These are phyloP conservation scores for Colletotrichum liaoningense DNA, from an alignment of 2,329 filamentous ascomycete genomes.

Conservation along the genomic window DNA sequence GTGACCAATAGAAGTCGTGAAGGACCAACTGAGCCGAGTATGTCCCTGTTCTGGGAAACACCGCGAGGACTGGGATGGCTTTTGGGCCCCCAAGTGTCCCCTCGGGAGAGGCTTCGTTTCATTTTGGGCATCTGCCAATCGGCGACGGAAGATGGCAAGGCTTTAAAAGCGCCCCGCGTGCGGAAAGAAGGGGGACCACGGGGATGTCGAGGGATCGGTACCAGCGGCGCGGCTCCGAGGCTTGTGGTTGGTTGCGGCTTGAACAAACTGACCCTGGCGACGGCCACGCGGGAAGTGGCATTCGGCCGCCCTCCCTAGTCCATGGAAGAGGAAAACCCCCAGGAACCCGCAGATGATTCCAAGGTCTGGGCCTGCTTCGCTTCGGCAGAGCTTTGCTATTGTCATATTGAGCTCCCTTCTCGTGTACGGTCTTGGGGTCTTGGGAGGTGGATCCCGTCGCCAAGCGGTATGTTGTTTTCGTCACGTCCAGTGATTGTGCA, in stretches of 20 bases:
- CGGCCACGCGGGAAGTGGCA: conserved; percentile 27
- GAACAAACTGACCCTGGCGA: not conserved
- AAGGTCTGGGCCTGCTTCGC: not conserved
- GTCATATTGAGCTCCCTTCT: not conserved
- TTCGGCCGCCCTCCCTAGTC: not conserved
- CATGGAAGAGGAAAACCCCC: not conserved
- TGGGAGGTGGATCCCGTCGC: not conserved
- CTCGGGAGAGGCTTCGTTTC: conserved; percentile 9
- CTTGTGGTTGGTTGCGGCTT: conserved; percentile 23
- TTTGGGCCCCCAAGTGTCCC: not conserved
- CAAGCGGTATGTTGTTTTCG: conserved; percentile 6
- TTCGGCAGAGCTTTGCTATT: not conserved
- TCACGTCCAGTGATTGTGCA: conserved; percentile 9
- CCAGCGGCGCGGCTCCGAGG: conserved; percentile 4
- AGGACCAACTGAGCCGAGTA: not conserved
- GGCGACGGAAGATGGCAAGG: not conserved
- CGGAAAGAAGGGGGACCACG: not conserved
- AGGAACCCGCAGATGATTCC: not conserved
- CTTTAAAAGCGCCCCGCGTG: not conserved
- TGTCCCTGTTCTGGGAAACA: not conserved
- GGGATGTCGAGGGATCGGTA: conserved; percentile 9
- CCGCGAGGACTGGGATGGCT: not conserved
- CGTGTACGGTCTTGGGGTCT: no score
- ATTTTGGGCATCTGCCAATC: conserved; percentile 23
- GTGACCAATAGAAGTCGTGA: not conserved